Evolutionary conservation across 1,139 yeast genomes (phyloP).

Genomic region (Pichia cactophila): DNA sequence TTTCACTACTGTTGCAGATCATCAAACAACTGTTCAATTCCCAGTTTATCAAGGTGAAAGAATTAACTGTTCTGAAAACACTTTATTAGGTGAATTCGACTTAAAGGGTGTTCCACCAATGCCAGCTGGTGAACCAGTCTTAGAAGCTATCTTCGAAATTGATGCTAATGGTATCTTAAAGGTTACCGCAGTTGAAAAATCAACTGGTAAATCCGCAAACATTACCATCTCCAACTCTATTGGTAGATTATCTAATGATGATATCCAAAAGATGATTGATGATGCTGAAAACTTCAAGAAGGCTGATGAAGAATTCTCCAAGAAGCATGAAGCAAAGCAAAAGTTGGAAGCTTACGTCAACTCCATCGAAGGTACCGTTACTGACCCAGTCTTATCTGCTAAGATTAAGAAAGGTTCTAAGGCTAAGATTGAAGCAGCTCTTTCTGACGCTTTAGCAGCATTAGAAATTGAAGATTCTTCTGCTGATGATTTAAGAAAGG

Average conservation of each 20-base stretch:
- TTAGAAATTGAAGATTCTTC: constrained; percentile 94
- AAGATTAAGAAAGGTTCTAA: constrained; percentile 97
- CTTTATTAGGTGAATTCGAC: constrained; percentile 99
- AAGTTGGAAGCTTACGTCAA: constrained; percentile 98
- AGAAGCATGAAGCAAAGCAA: constrained; percentile 99
- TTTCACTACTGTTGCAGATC: constrained; percentile 99
- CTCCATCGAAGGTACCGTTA: constrained; percentile 91
- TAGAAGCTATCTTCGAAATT: constrained; percentile 98
- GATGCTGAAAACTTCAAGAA: constrained; percentile 99
- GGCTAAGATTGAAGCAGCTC: constrained; percentile 97
- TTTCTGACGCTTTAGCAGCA: constrained; percentile 97
- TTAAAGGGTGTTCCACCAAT: constrained; percentile 98
- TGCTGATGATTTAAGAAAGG: constrained; percentile 98
- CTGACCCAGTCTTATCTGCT: constrained; percentile 97
- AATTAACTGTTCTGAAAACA: constrained; percentile 98
- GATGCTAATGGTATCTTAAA: constrained; percentile 99
- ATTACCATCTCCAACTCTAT: constrained; percentile 99
- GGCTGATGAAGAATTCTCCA: constrained; percentile 98
- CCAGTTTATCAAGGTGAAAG: constrained; percentile 99
- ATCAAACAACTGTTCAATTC: constrained; percentile 99
- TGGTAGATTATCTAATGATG: constrained; percentile 96
- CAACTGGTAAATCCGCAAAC: constrained; percentile 99
- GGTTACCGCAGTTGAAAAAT: constrained; percentile 99
- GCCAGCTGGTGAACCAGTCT: constrained; percentile 99
- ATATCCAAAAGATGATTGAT: constrained; percentile 96